A percentile compares a stretch with the other conserved stretches of the same genome.
phyloP scores from a whole-genome alignment of 176 grass and related monocot species.

The Canna indica region DNA sequence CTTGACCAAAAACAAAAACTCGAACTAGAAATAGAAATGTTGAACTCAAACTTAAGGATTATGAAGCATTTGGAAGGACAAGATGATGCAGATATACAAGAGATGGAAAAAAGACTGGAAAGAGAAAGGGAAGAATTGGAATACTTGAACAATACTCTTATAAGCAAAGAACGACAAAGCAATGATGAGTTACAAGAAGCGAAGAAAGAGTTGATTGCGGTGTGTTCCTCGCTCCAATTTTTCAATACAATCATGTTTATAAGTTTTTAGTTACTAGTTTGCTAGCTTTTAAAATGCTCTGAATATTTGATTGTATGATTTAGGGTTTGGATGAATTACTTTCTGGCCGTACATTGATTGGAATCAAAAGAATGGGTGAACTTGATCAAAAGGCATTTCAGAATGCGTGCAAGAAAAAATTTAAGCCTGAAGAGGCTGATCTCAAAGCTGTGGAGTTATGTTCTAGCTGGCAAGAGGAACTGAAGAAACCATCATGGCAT shows the following conservation, averaged over 20 bases:
- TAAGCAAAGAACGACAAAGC: constrained; percentile 69
- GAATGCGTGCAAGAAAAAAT: constrained; percentile 51
- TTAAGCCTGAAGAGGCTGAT: constrained; percentile 33
- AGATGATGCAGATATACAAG: constrained; percentile 75
- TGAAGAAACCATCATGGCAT: constrained; percentile 92
- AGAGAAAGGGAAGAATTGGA: constrained; percentile 51
- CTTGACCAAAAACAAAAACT: constrained; percentile 77
- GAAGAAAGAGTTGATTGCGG: constrained; percentile 67
- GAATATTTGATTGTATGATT: background rate
- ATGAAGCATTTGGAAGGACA: constrained; percentile 87
- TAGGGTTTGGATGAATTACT: constrained; percentile 77
- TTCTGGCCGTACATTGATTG: constrained; percentile 39
- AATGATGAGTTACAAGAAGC: constrained; percentile 77
- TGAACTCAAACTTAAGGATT: constrained; percentile 79
- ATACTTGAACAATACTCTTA: constrained; percentile 46
- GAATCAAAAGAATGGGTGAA: constrained; percentile 92
- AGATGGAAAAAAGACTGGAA: constrained; percentile 67
- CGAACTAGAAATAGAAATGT: constrained; percentile 67
- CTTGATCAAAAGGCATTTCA: constrained; percentile 63
- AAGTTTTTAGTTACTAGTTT: background rate
- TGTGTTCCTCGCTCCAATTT: constrained; percentile 20
- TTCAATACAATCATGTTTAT: background rate
- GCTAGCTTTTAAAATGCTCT: background rate
- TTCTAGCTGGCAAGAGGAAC: constrained; percentile 67
- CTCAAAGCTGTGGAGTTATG: constrained; percentile 37